These are phyloP conservation scores for Candida oleophila DNA, from an alignment of 805 yeast genomes.

Conservation along the genomic window DNA sequence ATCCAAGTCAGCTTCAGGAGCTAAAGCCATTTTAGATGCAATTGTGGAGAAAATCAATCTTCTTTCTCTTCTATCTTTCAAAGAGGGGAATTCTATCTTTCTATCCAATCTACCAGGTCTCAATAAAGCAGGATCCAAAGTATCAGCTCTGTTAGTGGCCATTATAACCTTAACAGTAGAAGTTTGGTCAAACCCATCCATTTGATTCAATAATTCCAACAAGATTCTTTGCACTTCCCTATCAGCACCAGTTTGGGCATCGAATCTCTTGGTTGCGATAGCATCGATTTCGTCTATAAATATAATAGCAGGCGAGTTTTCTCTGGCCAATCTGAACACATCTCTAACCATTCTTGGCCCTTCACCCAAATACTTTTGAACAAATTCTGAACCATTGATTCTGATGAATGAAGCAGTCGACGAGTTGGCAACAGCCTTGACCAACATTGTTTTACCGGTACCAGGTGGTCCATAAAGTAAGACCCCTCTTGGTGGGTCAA, in stretches of 20 bases:
- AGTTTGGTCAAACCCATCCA: conserved; percentile 98
- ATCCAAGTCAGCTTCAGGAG: conserved; percentile 97
- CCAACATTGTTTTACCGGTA: conserved; percentile 98
- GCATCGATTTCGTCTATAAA: conserved; percentile 99
- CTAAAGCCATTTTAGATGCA: conserved; percentile 95
- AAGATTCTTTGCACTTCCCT: conserved; percentile 98
- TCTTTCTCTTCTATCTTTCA: conserved; percentile 97
- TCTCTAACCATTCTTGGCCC: conserved; percentile 99
- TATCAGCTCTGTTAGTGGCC: conserved; percentile 99
- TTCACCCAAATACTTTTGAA: conserved; percentile 96
- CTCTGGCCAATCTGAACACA: conserved; percentile 95
- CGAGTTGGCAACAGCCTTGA: conserved; percentile 96
- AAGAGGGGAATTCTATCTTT: conserved; percentile 94
- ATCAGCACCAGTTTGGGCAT: conserved; percentile 99
- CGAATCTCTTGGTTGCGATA: conserved; percentile 97
- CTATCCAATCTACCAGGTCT: conserved; percentile 99
- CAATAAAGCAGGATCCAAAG: conserved; percentile 95
- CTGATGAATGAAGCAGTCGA: conserved; percentile 95
- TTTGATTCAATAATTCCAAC: conserved; percentile 92
- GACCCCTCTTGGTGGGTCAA: conserved; percentile 98
- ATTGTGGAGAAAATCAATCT: conserved; percentile 93
- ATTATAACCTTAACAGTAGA: conserved; percentile 95
- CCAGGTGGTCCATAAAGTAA: conserved; percentile 99
- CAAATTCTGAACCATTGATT: conserved; percentile 97
- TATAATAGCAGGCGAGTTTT: conserved; percentile 94